Base-by-base conservation (phyloP, 768 basidiomycete species). In the Suillus variegatus region DNA sequence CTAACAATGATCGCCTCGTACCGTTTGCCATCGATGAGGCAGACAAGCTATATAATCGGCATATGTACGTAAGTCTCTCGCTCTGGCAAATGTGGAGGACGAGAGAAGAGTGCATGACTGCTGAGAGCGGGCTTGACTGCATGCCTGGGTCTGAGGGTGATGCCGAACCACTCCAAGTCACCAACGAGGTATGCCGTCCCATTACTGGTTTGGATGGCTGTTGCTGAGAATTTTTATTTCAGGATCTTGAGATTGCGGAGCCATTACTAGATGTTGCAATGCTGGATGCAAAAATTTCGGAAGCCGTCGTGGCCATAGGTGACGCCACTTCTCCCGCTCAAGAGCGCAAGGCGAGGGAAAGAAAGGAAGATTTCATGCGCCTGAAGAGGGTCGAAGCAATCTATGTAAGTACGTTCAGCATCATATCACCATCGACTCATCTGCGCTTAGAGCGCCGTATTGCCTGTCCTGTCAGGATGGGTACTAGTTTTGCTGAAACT, bases 1-100 rank as follows among this genome's bases (percentile, higher is more conserved):
- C 74, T 55, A 84, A 85, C 60, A 84, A 88, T 65, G 82, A 82
- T 28, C 85, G 86, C 49, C 81, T 93, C n/a, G 93, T 99, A 4
- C 97, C 97, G 2, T 95, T 91, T 75, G 95, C 95, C 5, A 95
- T 99, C 65, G 94, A 95, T 54, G 97, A 99, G 75, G 97, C 97
- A 1, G 94, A 97, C 76, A 87, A 86, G 61, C 83, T 99, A 52
- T 99, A 96, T 75, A 86, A 87, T 68, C 87, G 86, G 67, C 95
- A 99, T 73, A 91, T 97, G 88, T 91, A 97, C 72, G 84, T 98
- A 65, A 92, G 93, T 57, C 81, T 96, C 60, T 86, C 95, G 28
- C 79, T 98, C 20, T 88, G 88, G 80, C 97, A 99, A 80, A 94
- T 96, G 88, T 98, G 94, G 94, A 85, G 91, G 74, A 92, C 94